phyloP scores from a whole-genome alignment of 257 asterid species.

The Rubia yunnanensis region DNA sequence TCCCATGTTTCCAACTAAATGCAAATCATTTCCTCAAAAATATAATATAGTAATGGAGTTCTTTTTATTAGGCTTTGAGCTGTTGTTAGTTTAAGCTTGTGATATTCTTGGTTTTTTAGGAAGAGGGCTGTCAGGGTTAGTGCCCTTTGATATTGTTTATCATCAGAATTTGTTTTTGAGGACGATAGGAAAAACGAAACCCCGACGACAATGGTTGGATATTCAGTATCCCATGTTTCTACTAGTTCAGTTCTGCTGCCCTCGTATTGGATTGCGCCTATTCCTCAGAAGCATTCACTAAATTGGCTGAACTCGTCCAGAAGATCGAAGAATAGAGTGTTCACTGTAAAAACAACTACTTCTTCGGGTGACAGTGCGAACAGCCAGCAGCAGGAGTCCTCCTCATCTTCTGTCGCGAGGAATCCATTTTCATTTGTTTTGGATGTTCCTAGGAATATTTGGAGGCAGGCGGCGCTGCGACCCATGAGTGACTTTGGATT shows the following conservation, averaged over 20 bases:
- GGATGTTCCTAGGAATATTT: constrained; percentile 52
- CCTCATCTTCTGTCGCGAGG: constrained; percentile 37
- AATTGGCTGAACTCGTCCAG: constrained; percentile 26
- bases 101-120: constrained; percentile 4
- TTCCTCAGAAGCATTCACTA: constrained; percentile 24
- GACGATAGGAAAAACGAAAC: not conserved
- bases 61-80: not conserved
- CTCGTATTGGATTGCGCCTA: constrained; percentile 23
- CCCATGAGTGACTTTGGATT: constrained; percentile 93
- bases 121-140: constrained; percentile 1
- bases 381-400: constrained; percentile 27
- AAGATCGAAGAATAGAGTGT: constrained; percentile 23
- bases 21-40: not conserved
- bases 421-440: constrained; percentile 44
- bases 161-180: constrained; percentile 1
- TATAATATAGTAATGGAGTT: not conserved
- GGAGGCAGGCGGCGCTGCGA: constrained; percentile 78
- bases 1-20: not conserved
- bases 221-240: constrained; percentile 35
- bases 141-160: constrained; percentile 5
- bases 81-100: not conserved
- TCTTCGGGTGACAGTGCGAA: constrained; percentile 39
- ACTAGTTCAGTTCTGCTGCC: constrained; percentile 31
- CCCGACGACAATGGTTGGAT: constrained; percentile 40
- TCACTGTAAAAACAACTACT: constrained; percentile 34